Conservation (phyloP, 148 eudicot species). For the Rhododendron molle region DNA sequence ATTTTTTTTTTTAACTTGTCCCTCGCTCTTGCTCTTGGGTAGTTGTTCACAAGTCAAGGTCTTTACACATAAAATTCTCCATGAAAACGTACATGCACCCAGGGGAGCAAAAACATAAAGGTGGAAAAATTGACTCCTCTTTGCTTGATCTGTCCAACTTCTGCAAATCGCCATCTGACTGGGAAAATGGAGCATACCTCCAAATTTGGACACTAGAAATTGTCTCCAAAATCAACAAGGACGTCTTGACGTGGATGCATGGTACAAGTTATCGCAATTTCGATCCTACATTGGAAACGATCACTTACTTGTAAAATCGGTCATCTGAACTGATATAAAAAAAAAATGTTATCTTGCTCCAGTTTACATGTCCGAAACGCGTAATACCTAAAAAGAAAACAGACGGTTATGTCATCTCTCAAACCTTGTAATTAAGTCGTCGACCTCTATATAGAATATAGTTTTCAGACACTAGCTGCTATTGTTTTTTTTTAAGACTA, state of each 20-base stretch:
- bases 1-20: conserved; percentile 4
- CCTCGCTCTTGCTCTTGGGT: background rate
- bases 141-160: background rate
- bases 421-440: background rate
- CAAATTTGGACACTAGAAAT: background rate
- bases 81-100: background rate
- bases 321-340: background rate
- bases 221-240: background rate
- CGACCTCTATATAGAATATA: background rate
- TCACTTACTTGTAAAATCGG: background rate
- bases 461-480: background rate
- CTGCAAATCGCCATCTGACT: background rate
- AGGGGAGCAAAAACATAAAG: background rate
- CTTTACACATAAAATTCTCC: background rate
- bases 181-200: conserved; percentile 7
- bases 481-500: background rate
- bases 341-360: background rate
- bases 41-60: background rate
- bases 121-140: background rate
- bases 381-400: background rate
- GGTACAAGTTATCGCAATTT: background rate
- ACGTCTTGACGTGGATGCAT: background rate
- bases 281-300: background rate
- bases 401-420: background rate
- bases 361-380: background rate